Conservation (phyloP, 169 alveolate genomes). For the Plasmodium ovale region DNA sequence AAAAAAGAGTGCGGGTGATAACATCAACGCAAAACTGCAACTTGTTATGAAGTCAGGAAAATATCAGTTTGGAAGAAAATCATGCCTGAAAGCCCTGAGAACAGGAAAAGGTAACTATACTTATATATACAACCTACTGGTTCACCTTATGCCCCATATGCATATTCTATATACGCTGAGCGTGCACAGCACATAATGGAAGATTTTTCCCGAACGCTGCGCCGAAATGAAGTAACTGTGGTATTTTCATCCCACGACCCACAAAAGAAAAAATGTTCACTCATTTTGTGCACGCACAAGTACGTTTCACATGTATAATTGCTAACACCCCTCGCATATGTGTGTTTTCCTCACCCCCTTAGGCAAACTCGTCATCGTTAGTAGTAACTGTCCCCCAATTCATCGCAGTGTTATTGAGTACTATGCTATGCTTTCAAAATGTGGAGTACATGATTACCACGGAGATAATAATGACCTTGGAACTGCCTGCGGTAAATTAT, state of each 20-base stretch:
- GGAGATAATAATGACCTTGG: constrained; percentile 97
- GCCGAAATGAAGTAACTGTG: too few relatives aligned
- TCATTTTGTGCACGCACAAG: too few relatives aligned
- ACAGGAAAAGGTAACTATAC: constrained; percentile 92
- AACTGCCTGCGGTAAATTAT: constrained; percentile 97
- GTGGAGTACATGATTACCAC: constrained; percentile 94
- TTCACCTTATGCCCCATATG: too few relatives aligned
- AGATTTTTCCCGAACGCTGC: too few relatives aligned
- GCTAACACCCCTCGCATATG: not conserved
- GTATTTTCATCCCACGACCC: too few relatives aligned
- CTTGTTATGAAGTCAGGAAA: constrained; percentile 98
- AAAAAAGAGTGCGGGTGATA: constrained; percentile 92
- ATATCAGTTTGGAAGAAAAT: constrained; percentile 95
- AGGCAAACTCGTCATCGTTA: constrained; percentile 93
- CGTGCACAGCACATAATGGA: too few relatives aligned
- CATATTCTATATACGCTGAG: too few relatives aligned
- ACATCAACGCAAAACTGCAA: constrained; percentile 95
- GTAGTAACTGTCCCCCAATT: constrained; percentile 98
- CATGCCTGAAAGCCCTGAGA: constrained; percentile 95
- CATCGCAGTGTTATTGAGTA: constrained; percentile 98
- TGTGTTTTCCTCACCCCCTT: constrained; percentile 2
- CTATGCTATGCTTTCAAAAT: constrained; percentile 97
- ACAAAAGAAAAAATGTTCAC: too few relatives aligned
- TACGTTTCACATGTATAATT: constrained; percentile 3
- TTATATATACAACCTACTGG: too few relatives aligned